These are phyloP conservation scores for Trypanosomatidae sp. DNA, from an alignment of 208 protist species.

Conservation along the genomic window DNA sequence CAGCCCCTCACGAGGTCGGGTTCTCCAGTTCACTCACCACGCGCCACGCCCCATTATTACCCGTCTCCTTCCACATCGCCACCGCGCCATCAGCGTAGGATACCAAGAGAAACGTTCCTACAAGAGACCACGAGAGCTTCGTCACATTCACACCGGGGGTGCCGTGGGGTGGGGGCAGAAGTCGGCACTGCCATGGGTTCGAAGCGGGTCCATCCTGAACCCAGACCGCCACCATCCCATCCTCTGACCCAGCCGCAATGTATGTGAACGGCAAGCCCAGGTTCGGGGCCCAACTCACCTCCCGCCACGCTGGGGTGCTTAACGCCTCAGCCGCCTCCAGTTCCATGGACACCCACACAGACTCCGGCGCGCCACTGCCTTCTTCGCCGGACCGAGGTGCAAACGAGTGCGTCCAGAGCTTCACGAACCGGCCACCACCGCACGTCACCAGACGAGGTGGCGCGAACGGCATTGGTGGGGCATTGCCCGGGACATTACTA, in stretches of 20 bases:
- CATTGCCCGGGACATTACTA: constrained; percentile 7
- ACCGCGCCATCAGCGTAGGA: constrained; percentile 75
- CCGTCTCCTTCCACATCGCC: constrained; percentile 74
- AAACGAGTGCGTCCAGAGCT: constrained; percentile 67
- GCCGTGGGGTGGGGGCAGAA: constrained; percentile 27
- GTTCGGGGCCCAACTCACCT: constrained; percentile 82
- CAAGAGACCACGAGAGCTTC: constrained; percentile 81
- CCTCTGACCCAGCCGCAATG: constrained; percentile 74
- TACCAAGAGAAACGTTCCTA: constrained; percentile 79
- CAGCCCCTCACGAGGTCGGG: constrained; percentile 11
- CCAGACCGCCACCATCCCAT: constrained; percentile 80
- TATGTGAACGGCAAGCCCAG: constrained; percentile 81
- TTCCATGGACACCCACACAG: constrained; percentile 44
- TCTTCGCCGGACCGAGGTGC: constrained; percentile 8
- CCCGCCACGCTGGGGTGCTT: constrained; percentile 44
- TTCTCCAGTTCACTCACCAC: constrained; percentile 53
- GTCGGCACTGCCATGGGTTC: constrained; percentile 44
- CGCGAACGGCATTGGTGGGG: constrained; percentile 38
- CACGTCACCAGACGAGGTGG: constrained; percentile 83
- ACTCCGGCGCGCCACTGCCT: constrained; percentile 22
- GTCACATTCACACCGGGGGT: constrained; percentile 49
- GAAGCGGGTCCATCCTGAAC: constrained; percentile 61
- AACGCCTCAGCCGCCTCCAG: constrained; percentile 29
- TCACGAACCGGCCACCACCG: constrained; percentile 46
- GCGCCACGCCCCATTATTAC: constrained; percentile 57